Percentiles rank a stretch among this genome's conserved stretches.
Evolutionary conservation across 1,284 basidiomycete genomes (phyloP).

Genomic region (Rhodotorula sp.): DNA sequence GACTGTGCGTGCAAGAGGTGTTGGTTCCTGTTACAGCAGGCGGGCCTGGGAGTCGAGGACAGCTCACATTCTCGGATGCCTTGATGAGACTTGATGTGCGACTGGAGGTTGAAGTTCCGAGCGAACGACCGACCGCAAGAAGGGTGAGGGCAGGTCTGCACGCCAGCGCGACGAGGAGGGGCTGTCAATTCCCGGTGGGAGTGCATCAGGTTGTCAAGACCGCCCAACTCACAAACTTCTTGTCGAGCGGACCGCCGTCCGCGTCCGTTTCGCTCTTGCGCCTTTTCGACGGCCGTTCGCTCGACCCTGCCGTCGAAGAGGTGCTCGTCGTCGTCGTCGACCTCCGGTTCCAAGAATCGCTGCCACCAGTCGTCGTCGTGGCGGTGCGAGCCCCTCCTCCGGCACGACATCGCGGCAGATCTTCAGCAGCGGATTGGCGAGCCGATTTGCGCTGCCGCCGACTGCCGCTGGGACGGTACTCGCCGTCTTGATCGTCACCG

Average conservation of each 20-base stretch:
- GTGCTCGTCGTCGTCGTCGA: neutral
- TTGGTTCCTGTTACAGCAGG: too few relatives aligned
- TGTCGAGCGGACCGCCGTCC: slow-evolving; percentile 10
- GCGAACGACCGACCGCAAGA: slow-evolving; percentile 36
- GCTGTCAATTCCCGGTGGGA: neutral
- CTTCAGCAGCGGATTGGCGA: neutral
- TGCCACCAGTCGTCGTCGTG: neutral
- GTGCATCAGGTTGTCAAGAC: too few relatives aligned
- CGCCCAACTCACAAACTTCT: slow-evolving; percentile 32
- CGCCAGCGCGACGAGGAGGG: neutral
- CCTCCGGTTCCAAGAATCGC: neutral
- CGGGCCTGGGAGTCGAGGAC: neutral
- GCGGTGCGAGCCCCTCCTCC: too few relatives aligned
- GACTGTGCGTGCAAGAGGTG: slow-evolving; percentile 6
- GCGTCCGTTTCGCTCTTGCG: neutral
- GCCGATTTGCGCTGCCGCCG: neutral
- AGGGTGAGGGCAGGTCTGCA: slow-evolving; percentile 35
- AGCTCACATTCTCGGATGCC: slow-evolving; percentile 38
- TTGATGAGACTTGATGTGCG: slow-evolving; percentile 40
- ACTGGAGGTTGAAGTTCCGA: slow-evolving; percentile 39
- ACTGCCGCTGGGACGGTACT: neutral
- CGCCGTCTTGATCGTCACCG: slow-evolving; percentile 1
- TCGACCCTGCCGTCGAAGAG: neutral
- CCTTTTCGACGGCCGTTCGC: neutral
- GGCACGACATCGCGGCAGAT: too few relatives aligned